Base-by-base conservation (phyloP, 148 eudicot species). In the Diospyros kaki region DNA sequence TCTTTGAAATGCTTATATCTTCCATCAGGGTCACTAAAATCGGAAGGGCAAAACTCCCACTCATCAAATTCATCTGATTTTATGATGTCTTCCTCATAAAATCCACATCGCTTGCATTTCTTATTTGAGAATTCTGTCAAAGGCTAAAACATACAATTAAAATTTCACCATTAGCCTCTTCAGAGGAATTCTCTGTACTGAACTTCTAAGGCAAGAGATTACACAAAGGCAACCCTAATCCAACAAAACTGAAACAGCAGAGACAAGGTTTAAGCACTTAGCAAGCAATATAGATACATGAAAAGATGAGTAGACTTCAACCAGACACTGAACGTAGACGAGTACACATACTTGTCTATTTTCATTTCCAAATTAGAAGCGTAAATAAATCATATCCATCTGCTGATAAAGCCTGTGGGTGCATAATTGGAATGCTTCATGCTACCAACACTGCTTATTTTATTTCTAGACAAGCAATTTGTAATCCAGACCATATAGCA, bases 71-170 rank as follows among this genome's bases (percentile, higher is more conserved):
- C 76, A 76, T 86, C 87, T 9, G 82, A 69, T 53, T 74, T 76
- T 14, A 95, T 4, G 53, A 80, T 43, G 73, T 87, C 90, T 73
- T 86, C 55, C 77, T 88, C 91, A 64, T 87, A 92, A 11, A 95
- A 46, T 48, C 97, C 96, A 81, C 97, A 95, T 69, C 97, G 87
- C 88, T 95, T 95, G 91, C 98, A 95, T 79, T 95, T 95, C 55
- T 45, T 80, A 81, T 80, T 87, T 39, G 70, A 40, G 69, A 95
- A 81, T 61, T 90, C 87, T 52, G 91, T 90, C 81, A 95, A 82
- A 67, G 98, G 98, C 98, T 88, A 86, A 73, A 75, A 64, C 73
- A 78, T 6, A 68, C 43, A 4, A 64, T 15, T 39, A 51, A 5
- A 41, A 45, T 48, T 50, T 82, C 9, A 55, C 50, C 45, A 64